These are phyloP conservation scores for Abortiporus biennis DNA, from an alignment of 1,284 basidiomycete genomes.

Conservation along the genomic window DNA sequence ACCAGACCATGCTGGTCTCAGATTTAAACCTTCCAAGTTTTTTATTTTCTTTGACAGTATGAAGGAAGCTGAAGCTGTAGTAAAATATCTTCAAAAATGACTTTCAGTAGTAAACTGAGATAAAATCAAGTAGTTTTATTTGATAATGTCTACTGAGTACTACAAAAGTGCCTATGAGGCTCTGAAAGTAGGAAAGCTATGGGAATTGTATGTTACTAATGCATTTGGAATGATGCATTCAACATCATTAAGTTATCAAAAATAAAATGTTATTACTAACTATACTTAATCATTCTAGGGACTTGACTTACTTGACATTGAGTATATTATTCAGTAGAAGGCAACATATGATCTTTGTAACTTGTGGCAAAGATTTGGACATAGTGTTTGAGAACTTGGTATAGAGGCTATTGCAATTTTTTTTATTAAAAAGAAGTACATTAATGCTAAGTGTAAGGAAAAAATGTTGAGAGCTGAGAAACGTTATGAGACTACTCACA, in stretches of 20 bases:
- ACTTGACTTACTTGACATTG: neutral
- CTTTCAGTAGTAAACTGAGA: slow-evolving; percentile 14
- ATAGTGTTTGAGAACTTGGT: neutral
- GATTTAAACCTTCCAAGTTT: slow-evolving; percentile 15
- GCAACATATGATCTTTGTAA: neutral
- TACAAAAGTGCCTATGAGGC: slow-evolving; percentile 15
- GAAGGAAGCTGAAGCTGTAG: slow-evolving; percentile 20
- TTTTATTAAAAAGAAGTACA: neutral
- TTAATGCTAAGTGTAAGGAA: neutral
- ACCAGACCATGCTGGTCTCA: slow-evolving; percentile 10
- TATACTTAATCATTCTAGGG: slow-evolving; percentile 1
- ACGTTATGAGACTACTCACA: neutral
- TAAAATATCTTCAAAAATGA: slow-evolving; percentile 11
- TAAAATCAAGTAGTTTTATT: slow-evolving; percentile 25
- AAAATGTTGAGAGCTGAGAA: neutral
- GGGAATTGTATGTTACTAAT: slow-evolving; percentile 16
- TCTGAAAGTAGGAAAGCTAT: slow-evolving; percentile 6
- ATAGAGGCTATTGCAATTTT: neutral
- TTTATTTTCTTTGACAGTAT: slow-evolving; percentile 26
- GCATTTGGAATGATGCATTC: slow-evolving; percentile 13
- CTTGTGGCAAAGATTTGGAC: neutral
- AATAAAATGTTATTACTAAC: no score
- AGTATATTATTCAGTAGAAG: neutral
- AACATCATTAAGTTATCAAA: slow-evolving; percentile 24
- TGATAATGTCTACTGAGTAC: slow-evolving; percentile 20